A percentile compares a stretch with the other conserved stretches of the same genome.
These are phyloP conservation scores for Kingdonia uniflora DNA, from an alignment of 164 flowering plant genomes.

Conservation along the genomic window DNA sequence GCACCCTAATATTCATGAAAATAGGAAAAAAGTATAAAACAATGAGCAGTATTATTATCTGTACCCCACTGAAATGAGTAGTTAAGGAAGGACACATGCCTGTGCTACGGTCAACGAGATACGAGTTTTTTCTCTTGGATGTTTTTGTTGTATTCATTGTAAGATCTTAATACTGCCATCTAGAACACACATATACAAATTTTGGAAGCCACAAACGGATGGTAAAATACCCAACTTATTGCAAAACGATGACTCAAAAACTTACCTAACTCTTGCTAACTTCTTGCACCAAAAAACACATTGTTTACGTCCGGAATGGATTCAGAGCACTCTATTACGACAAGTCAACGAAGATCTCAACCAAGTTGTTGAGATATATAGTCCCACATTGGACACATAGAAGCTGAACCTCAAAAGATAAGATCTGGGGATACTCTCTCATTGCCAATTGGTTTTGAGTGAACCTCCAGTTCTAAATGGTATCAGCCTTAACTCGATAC, in stretches of 20 bases:
- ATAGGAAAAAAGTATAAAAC: background rate
- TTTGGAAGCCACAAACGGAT: background rate
- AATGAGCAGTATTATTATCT: conserved; percentile 48
- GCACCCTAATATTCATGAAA: conserved; percentile 81
- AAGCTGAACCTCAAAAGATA: too few relatives aligned
- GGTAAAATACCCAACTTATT: conserved; percentile 2
- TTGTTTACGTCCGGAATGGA: conserved; percentile 71
- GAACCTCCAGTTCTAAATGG: too few relatives aligned
- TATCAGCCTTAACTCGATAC: too few relatives aligned
- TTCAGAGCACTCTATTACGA: conserved; percentile 65
- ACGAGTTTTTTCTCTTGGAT: conserved; percentile 49
- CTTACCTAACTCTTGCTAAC: conserved; percentile 70
- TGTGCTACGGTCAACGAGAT: conserved; percentile 70
- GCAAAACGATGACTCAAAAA: conserved; percentile 2
- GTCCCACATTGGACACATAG: too few relatives aligned
- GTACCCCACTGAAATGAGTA: too few relatives aligned
- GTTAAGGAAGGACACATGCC: conserved; percentile 23
- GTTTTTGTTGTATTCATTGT: conserved; percentile 62
- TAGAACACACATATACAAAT: conserved; percentile 22
- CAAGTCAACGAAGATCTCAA: too few relatives aligned
- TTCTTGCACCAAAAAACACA: conserved; percentile 69
- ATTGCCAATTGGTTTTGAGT: too few relatives aligned
- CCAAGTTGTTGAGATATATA: too few relatives aligned
- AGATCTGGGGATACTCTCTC: too few relatives aligned
- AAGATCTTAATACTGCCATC: conserved; percentile 82